phyloP scores from a whole-genome alignment of 306 rosid species.

The Ochetophila trinervis region DNA sequence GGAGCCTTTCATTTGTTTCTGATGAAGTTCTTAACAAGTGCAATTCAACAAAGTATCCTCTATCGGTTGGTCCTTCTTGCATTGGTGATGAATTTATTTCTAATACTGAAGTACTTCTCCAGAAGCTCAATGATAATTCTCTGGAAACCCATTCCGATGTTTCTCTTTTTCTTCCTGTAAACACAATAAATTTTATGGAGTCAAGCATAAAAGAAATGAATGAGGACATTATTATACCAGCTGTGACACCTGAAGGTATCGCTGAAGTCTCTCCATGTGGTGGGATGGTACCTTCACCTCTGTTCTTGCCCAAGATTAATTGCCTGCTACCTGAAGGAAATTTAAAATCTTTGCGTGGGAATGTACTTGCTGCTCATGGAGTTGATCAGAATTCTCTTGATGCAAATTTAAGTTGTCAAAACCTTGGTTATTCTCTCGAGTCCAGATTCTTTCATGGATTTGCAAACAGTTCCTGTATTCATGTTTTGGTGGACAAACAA shows the following conservation, averaged over 20 bases:
- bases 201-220: slow-evolving; percentile 29
- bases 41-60: slow-evolving; percentile 25
- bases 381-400: slow-evolving; percentile 31
- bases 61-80: slow-evolving; percentile 29
- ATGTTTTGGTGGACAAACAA: slow-evolving; percentile 51
- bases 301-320: slow-evolving; percentile 30
- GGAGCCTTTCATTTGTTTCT: slow-evolving; percentile 61
- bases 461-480: slow-evolving; percentile 61
- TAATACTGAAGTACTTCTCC: slow-evolving; percentile 34
- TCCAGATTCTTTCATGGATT: slow-evolving; percentile 36
- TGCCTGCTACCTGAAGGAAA: slow-evolving; percentile 71
- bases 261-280: slow-evolving; percentile 25
- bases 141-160: slow-evolving; percentile 52
- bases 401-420: slow-evolving; percentile 36
- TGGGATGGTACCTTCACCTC: slow-evolving; percentile 12
- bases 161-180: slow-evolving; percentile 55
- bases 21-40: slow-evolving; percentile 38
- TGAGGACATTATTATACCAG: slow-evolving; percentile 29
- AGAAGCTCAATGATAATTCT: slow-evolving; percentile 22
- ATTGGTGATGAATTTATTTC: slow-evolving; percentile 28
- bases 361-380: slow-evolving; percentile 52
- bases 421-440: slow-evolving; percentile 32
- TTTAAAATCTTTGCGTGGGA: slow-evolving; percentile 52
- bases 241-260: slow-evolving; percentile 31
- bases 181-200: slow-evolving; percentile 34